Base-by-base conservation (phyloP, 805 yeast genomes). In the Hanseniaspora osmophila region DNA sequence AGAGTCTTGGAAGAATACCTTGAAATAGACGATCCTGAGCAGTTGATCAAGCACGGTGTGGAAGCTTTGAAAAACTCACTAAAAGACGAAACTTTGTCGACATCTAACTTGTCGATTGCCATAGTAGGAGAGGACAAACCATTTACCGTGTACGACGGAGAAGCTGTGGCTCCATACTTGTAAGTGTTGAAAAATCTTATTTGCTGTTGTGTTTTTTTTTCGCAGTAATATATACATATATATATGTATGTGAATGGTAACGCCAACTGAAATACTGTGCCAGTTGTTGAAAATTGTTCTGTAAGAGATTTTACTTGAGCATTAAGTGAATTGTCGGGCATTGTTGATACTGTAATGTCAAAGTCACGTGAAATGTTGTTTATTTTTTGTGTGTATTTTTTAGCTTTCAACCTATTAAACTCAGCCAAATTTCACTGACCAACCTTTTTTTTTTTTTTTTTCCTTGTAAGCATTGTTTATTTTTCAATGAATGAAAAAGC, bases 51-150 rank as follows among this genome's bases (percentile, higher is more conserved):
- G 39, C 87, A 79, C 55, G 97, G 94, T 3, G 78, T 92, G 54
- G 80, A 79, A 53, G 94, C 98, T 0, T 72, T 92, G 59, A 80
- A 96, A 64, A 97, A 92, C 58, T 90, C 97, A 0, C 70, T 92
- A 55, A 96, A 88, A 65, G 99, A 92, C 62, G 88, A 86, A 61
- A 95, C 92, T 61, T 74, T 92, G 61, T 85, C 80, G 37, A 67
- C 72, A 44, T 76, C 79, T 50, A 92, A 92, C 66, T 84, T 96
- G 4, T 81, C 94, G 1, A 84, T 92, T 52, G 94, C 95, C 41
- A 76, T 87, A 43, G 97, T 90, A n/a, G 96, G 96, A 32, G 70
- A 75, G 52, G 94, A 77, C 53, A 70, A 72, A 38, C 74, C 77
- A 18, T 87, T 90, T 65, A 76, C 78, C 22, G 66, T 83, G 46